Percentiles rank a stretch among this genome's conserved stretches.
Conservation (phyloP, 148 eudicot species). For the Arctostaphylos glauca region DNA sequence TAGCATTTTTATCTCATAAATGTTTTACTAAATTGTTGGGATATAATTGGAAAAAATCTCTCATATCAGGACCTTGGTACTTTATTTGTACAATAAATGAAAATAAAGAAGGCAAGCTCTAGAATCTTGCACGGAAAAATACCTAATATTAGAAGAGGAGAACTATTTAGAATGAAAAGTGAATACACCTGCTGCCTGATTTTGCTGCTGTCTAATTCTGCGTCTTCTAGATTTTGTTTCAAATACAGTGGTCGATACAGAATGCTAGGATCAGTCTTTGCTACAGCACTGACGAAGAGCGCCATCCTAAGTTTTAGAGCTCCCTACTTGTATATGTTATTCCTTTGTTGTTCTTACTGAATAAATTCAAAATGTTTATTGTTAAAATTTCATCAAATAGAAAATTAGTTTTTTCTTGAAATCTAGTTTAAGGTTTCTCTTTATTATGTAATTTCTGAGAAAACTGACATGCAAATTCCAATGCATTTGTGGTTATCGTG, state of each 20-base stretch:
- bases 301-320: neutral
- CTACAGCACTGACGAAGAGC: neutral
- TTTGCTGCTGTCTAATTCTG: neutral
- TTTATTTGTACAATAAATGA: neutral
- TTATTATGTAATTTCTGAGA: neutral
- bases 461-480: neutral
- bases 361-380: neutral
- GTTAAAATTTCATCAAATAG: neutral
- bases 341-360: neutral
- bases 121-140: neutral
- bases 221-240: neutral
- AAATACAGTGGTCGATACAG: neutral
- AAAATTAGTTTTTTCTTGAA: neutral
- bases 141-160: neutral
- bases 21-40: neutral
- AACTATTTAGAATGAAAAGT: neutral
- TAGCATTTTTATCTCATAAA: neutral
- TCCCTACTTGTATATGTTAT: too few species aligned
- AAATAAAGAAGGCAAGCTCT: neutral
- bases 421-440: slow-evolving; percentile 1
- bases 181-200: neutral
- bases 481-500: neutral
- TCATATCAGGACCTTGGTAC: neutral
- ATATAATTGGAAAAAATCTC: neutral
- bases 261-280: neutral